A percentile compares a stretch with the other conserved stretches of the same genome.
Conservation (phyloP, 805 yeast species). For the Jamesozyma lodderae region DNA sequence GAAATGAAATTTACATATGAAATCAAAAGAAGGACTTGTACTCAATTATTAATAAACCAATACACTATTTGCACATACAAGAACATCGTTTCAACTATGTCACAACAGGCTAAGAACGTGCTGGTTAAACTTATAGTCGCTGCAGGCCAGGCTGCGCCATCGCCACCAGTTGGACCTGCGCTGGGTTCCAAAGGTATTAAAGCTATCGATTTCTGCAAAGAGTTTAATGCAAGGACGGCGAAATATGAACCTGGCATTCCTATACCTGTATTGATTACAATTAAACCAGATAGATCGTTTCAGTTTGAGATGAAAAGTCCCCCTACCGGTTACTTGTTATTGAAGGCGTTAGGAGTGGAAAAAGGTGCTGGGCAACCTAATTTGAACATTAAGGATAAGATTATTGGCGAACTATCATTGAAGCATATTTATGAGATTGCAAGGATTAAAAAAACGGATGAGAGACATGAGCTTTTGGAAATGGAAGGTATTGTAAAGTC, state of each 20-base stretch:
- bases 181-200: constrained; percentile 97
- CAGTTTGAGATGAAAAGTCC: constrained; percentile 83
- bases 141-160: constrained; percentile 96
- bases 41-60: too few relatives aligned
- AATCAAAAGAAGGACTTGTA: too few relatives aligned
- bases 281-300: constrained; percentile 88
- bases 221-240: constrained; percentile 94
- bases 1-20: too few relatives aligned
- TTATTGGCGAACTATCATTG: constrained; percentile 60
- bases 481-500: constrained; percentile 73
- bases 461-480: constrained; percentile 59
- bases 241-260: constrained; percentile 80
- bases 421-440: constrained; percentile 95
- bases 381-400: constrained; percentile 15
- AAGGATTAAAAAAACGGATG: constrained; percentile 81
- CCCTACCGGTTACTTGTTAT: constrained; percentile 76
- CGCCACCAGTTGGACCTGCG: constrained; percentile 99
- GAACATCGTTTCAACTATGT: too few relatives aligned
- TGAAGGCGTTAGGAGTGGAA: constrained; percentile 59
- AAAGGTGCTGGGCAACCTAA: constrained; percentile 67
- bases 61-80: too few relatives aligned
- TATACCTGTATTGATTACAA: constrained; percentile 74
- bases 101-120: constrained; percentile 44
- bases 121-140: constrained; percentile 85
- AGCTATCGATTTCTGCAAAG: constrained; percentile 97